Evolutionary conservation across 2,329 filamentous ascomycete species (phyloP).

Genomic region (Colletotrichum sp.): DNA sequence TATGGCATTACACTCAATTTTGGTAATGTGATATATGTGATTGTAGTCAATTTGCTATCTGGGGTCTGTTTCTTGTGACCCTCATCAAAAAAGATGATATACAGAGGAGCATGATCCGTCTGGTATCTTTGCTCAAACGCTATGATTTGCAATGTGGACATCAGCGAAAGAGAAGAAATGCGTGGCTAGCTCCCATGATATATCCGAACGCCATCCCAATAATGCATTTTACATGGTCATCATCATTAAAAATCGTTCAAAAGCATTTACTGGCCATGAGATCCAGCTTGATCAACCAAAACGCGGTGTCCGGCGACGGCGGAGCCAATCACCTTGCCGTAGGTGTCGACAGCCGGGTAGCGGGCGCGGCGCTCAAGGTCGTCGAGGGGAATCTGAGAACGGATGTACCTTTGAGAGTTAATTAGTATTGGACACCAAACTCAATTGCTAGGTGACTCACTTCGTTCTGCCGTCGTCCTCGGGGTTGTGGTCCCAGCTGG

Average conservation of each 20-base stretch:
- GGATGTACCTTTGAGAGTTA: slow-evolving; percentile 70
- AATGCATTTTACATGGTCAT: slow-evolving; percentile 13
- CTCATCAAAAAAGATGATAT: neutral
- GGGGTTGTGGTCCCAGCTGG: slow-evolving; percentile 87
- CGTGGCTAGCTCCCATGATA: neutral
- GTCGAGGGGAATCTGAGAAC: slow-evolving; percentile 80
- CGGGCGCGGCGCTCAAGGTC: slow-evolving; percentile 79
- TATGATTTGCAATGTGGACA: neutral
- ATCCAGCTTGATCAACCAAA: slow-evolving; percentile 47
- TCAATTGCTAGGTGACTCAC: slow-evolving; percentile 41
- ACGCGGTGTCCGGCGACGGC: slow-evolving; percentile 26
- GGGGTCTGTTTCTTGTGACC: neutral
- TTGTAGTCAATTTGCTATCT: neutral
- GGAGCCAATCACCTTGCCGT: slow-evolving; percentile 52
- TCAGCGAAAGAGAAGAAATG: neutral
- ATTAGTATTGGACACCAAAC: neutral
- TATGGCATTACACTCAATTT: neutral
- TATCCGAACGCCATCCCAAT: neutral
- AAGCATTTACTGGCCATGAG: slow-evolving; percentile 42
- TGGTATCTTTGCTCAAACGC: slow-evolving; percentile 3
- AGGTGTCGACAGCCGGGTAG: slow-evolving; percentile 68
- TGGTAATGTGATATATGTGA: neutral
- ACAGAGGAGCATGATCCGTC: neutral
- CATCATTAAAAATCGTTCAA: neutral
- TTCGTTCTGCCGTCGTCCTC: slow-evolving; percentile 71